phyloP scores from a whole-genome alignment of 768 basidiomycete genomes.

The Boletus vermiculosoides region DNA sequence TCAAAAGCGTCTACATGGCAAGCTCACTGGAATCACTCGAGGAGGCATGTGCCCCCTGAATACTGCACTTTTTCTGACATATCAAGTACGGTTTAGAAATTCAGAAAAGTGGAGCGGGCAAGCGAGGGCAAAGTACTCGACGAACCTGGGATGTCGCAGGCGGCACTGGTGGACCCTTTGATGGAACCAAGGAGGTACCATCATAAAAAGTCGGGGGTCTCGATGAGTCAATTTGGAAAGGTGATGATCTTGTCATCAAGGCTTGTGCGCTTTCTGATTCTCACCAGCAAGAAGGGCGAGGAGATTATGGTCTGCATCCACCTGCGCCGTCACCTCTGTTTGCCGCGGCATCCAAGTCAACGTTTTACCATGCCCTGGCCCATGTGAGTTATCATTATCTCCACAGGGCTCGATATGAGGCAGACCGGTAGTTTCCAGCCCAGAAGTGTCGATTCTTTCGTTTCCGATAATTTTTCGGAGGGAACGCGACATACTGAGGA shows the following conservation, averaged over 20 bases:
- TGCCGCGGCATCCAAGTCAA: slow-evolving; percentile 43
- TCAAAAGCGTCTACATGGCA: slow-evolving; percentile 15
- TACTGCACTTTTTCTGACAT: background rate
- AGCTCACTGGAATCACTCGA: slow-evolving; percentile 28
- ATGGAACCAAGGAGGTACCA: slow-evolving; percentile 30
- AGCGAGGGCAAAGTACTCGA: slow-evolving; percentile 49
- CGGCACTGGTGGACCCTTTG: slow-evolving; percentile 21
- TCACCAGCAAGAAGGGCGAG: slow-evolving; percentile 22
- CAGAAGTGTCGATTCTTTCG: slow-evolving; percentile 44
- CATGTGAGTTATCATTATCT: slow-evolving; percentile 33
- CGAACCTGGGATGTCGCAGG: slow-evolving; percentile 22
- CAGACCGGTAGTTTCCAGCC: slow-evolving; percentile 35
- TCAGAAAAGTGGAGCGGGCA: slow-evolving; percentile 56
- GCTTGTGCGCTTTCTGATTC: slow-evolving; percentile 1
- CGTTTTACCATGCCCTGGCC: slow-evolving; percentile 46
- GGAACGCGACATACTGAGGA: slow-evolving; percentile 41
- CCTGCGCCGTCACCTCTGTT: slow-evolving; percentile 35
- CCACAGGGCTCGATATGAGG: slow-evolving; percentile 9
- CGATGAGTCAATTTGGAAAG: slow-evolving; percentile 61
- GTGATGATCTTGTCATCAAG: slow-evolving; percentile 32
- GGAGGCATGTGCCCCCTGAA: slow-evolving; percentile 21
- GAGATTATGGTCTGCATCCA: slow-evolving; percentile 22
- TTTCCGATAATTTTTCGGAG: slow-evolving; percentile 36
- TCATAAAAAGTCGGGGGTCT: slow-evolving; percentile 50
- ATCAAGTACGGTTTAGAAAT: slow-evolving; percentile 41